These are phyloP conservation scores for Cicer pinnatifidum DNA, from an alignment of 306 rosid genomes.

Conservation along the genomic window DNA sequence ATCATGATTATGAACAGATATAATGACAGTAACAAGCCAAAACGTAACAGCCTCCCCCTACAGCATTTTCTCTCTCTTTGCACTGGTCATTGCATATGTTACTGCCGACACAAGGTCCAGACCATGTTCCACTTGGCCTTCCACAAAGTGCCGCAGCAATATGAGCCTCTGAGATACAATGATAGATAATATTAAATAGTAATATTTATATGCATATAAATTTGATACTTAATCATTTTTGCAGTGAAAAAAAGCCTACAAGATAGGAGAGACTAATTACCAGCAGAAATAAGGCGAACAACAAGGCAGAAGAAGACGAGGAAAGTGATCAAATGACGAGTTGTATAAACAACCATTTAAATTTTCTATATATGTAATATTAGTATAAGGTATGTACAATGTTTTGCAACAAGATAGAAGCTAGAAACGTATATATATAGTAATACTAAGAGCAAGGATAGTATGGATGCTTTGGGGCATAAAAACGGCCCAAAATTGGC, in stretches of 20 bases:
- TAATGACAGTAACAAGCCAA: conserved; percentile 30
- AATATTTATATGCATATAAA: neutral
- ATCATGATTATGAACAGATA: neutral
- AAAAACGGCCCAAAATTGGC: no score
- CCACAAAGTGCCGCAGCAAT: conserved; percentile 11
- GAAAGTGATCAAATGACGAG: neutral
- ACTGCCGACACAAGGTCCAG: conserved; percentile 28
- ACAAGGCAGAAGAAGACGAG: neutral
- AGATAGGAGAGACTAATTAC: neutral
- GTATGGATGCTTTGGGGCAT: no score
- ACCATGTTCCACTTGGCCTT: conserved; percentile 37
- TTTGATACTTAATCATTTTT: neutral
- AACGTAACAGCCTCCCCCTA: conserved; percentile 11
- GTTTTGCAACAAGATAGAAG: no score
- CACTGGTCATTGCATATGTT: conserved; percentile 16
- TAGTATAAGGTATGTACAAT: no score
- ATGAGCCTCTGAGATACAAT: neutral
- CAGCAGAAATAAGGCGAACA: conserved; percentile 4
- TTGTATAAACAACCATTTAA: neutral
- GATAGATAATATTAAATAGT: neutral
- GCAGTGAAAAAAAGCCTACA: neutral
- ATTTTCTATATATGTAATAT: no score
- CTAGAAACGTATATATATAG: no score
- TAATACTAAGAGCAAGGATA: no score
- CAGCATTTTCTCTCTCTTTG: conserved; percentile 1